phyloP scores from a whole-genome alignment of 2,329 filamentous ascomycete genomes.

The Pyrenochaeta sp. region DNA sequence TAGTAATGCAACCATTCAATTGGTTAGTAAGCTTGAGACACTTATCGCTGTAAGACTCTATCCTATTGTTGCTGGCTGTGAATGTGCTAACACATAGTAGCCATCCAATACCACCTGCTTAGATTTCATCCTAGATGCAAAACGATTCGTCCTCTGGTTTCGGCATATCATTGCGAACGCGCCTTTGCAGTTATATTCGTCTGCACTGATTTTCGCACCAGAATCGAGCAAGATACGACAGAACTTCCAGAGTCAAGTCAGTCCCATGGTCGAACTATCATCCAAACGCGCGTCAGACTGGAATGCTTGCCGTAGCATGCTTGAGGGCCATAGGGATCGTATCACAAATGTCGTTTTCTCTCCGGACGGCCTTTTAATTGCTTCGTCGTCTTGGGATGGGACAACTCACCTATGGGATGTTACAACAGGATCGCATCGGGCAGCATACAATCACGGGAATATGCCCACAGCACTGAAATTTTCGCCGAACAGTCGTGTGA shows the following conservation, averaged over 20 bases:
- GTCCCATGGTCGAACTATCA: constrained; percentile 7
- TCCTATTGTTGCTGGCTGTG: neutral
- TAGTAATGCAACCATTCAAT: constrained; percentile 27
- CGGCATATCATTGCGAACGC: constrained; percentile 32
- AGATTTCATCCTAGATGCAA: constrained; percentile 37
- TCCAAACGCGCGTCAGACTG: constrained; percentile 13
- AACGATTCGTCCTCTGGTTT: constrained; percentile 41
- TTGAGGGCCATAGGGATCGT: constrained; percentile 8
- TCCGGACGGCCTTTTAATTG: constrained; percentile 12
- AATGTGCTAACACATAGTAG: constrained; percentile 14
- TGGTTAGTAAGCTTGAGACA: constrained; percentile 18
- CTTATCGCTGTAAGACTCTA: constrained; percentile 16
- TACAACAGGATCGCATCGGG: no score
- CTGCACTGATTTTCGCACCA: constrained; percentile 48
- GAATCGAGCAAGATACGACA: constrained; percentile 20
- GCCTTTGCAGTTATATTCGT: constrained; percentile 49
- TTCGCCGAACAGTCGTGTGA: no score
- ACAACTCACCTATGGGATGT: constrained; percentile 7
- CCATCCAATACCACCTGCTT: constrained; percentile 9
- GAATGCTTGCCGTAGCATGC: constrained; percentile 8
- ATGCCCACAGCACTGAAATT: no score
- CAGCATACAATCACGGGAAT: no score
- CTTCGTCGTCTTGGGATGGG: neutral
- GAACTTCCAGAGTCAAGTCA: constrained; percentile 10
- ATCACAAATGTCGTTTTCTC: constrained; percentile 12